Percentiles rank a stretch among this genome's conserved stretches.
These are phyloP conservation scores for Staphylotrichum longicolle DNA, from an alignment of 495 filamentous ascomycete species.

Conservation along the genomic window DNA sequence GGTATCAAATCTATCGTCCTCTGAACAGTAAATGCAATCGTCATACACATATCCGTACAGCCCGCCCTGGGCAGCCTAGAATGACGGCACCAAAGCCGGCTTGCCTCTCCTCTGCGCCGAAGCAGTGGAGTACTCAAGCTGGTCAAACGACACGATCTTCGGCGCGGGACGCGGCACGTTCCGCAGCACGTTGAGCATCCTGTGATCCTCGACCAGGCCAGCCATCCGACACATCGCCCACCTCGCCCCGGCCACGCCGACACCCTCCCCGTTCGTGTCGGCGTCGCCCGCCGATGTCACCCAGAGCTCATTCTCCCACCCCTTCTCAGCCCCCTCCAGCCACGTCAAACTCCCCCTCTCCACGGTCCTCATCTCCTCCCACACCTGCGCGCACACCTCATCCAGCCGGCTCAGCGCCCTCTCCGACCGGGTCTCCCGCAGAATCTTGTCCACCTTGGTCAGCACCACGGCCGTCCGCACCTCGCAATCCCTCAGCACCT, in stretches of 20 bases:
- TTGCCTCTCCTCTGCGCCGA: neutral
- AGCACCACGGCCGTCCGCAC: conserved; percentile 78
- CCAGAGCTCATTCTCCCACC: conserved; percentile 49
- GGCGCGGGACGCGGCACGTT: neutral
- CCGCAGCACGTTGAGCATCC: conserved; percentile 15
- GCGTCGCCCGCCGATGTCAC: conserved; percentile 47
- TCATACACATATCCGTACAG: conserved; percentile 5
- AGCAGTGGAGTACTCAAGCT: conserved; percentile 22
- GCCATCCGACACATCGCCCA: conserved; percentile 43
- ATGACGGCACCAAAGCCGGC: neutral
- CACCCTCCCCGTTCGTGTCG: conserved; percentile 24
- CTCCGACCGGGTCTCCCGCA: conserved; percentile 13
- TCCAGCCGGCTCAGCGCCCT: conserved; percentile 32
- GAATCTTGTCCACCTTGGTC: conserved; percentile 71
- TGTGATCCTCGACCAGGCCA: conserved; percentile 35
- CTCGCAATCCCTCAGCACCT: conserved; percentile 57
- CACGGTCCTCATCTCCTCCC: conserved; percentile 36
- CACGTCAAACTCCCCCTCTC: conserved; percentile 32
- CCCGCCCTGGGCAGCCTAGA: neutral
- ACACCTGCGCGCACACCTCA: conserved; percentile 38
- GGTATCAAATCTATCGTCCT: conserved; percentile 11
- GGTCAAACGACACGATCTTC: conserved; percentile 35
- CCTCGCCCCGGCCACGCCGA: conserved; percentile 37
- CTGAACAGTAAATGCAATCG: neutral
- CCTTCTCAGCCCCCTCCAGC: conserved; percentile 34